Evolutionary conservation across 345 rosid species (phyloP).

Genomic region (Acer campestre): DNA sequence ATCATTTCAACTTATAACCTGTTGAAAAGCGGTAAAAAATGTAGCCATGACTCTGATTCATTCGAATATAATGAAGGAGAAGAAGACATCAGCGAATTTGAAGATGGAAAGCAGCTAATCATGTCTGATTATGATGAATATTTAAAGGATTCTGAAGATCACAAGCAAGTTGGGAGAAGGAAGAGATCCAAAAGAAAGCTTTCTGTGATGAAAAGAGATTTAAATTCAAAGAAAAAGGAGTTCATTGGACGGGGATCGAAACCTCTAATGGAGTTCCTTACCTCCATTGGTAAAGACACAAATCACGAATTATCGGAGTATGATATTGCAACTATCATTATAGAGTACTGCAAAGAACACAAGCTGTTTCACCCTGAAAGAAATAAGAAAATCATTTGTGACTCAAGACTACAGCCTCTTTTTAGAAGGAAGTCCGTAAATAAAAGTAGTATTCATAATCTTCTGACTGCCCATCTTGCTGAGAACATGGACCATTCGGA

Average conservation of each 20-base stretch:
- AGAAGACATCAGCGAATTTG: conserved; percentile 24
- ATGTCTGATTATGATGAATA: conserved; percentile 19
- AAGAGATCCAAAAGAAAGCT: conserved; percentile 19
- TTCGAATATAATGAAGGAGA: conserved; percentile 18
- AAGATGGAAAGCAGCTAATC: conserved; percentile 13
- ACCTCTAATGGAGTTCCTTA: conserved; percentile 44
- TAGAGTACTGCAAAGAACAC: conserved; percentile 37
- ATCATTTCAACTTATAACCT: conserved; percentile 29
- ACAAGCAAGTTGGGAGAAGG: conserved; percentile 13
- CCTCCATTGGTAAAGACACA: conserved; percentile 42
- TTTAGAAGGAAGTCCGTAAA: conserved; percentile 43
- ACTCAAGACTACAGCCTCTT: conserved; percentile 42
- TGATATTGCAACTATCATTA: conserved; percentile 37
- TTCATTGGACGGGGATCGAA: conserved; percentile 63
- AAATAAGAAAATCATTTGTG: conserved; percentile 48
- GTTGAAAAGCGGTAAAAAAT: conserved; percentile 24
- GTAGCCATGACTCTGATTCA: conserved; percentile 8
- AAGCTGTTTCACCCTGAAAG: conserved; percentile 40
- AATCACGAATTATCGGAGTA: conserved; percentile 33
- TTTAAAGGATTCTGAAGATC: conserved; percentile 8
- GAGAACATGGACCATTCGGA: conserved; percentile 36
- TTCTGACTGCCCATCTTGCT: conserved; percentile 40
- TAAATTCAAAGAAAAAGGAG: conserved; percentile 27
- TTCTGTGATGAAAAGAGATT: conserved; percentile 1
- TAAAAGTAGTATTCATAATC: conserved; percentile 35